Evolutionary conservation across 768 basidiomycete genomes (phyloP), one percentile per base, ranked within the genome.

Genomic region (Rhodotorula toruloides): DNA sequence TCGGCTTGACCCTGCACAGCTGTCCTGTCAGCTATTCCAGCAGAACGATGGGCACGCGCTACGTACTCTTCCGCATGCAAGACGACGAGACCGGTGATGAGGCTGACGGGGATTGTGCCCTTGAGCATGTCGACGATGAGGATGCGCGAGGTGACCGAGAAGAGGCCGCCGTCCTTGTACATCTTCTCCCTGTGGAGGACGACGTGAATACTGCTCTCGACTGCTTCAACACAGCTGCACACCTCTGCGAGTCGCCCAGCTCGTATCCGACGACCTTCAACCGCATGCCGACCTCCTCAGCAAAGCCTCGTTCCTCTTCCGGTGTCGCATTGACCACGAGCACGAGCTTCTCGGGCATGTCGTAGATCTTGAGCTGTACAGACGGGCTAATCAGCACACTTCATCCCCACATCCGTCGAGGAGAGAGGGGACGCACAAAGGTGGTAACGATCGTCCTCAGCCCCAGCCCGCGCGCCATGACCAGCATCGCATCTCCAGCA

Each of bases 81-180:
- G 17, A 99, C 83, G 25, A 98, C 79, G 36, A 99, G 82, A 3
- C 96, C 96, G 3, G 93, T 89, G 47, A 99, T 87, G 54, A 91
- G 80, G 40, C 89, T 83, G 4, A 83, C 86, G 2, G 93, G 92
- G 36, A 98, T 84, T 74, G 90, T 88, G 32, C 84, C 82, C 75
- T 87, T 87, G 37, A 99, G 79, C 85, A 98, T 89, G 76, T 99
- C 96, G 58, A 94, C 92, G 31, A 94, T 88, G 19, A 98, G 80
- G 71, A 99, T 98, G 27, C 90, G 86, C 32, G 90, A 92, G 0
- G 96, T 98, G 37, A 97, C 87, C 12, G 90, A 90, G 54, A 98
- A 82, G 2, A 98, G 80, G 9, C 93, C 93, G 8, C 94, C 94
- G 64, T 83, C 82, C 66, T 87, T 87, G 79, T 97, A 97, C 58